These are phyloP conservation scores for Gloeopeniophorella convolvens DNA, from an alignment of 768 basidiomycete genomes.

Conservation along the genomic window DNA sequence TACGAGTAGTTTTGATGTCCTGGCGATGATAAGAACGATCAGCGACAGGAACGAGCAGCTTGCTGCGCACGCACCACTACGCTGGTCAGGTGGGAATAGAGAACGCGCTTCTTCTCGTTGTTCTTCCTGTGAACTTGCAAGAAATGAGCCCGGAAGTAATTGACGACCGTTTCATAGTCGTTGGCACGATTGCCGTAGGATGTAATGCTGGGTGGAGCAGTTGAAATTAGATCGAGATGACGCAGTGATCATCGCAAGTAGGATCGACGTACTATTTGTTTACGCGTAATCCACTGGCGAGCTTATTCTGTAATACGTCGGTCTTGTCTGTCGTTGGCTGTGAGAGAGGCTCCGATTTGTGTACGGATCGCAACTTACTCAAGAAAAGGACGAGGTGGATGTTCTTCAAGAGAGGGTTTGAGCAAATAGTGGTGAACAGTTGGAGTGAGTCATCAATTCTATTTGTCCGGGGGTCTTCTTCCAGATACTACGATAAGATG, in stretches of 20 bases:
- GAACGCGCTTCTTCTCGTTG: constrained; percentile 71
- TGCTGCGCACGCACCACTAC: constrained; percentile 52
- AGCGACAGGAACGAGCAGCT: not conserved
- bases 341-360: not conserved
- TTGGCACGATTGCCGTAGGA: constrained; percentile 78
- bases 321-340: constrained; percentile 36
- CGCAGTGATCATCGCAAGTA: constrained; percentile 6
- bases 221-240: constrained; percentile 8
- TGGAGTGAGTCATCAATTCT: constrained; percentile 78
- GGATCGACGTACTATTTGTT: constrained; percentile 61
- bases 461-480: constrained; percentile 75
- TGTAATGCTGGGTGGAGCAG: constrained; percentile 48
- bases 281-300: constrained; percentile 59
- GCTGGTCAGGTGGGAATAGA: constrained; percentile 78
- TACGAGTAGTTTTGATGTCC: constrained; percentile 81
- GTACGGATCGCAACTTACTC: constrained; percentile 35
- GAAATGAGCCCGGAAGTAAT: constrained; percentile 87
- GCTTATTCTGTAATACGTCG: constrained; percentile 67
- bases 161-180: constrained; percentile 72
- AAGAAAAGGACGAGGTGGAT: constrained; percentile 70
- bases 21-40: constrained; percentile 24
- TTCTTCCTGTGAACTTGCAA: constrained; percentile 74
- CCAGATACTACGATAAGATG: constrained; percentile 52
- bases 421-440: constrained; percentile 67
- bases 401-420: constrained; percentile 65